Evolutionary conservation across 805 yeast genomes (phyloP), one percentile per base, ranked within the genome.

Genomic region (Kluyveromyces aestuarii): DNA sequence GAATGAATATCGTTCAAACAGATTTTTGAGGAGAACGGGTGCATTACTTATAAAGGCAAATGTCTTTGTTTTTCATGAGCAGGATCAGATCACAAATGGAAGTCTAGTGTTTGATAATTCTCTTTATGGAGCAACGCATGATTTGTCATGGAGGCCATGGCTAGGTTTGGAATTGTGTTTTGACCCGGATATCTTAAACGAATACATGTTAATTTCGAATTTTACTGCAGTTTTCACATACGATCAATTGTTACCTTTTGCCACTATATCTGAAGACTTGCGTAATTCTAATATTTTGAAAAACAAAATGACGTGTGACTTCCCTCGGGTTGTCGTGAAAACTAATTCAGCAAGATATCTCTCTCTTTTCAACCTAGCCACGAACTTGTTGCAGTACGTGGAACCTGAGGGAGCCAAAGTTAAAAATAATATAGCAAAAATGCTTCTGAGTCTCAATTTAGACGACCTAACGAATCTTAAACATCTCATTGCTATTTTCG

Each of bases 71-170:
- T 71, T 90, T 44, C 72, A 77, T 42, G 77, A 78, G 53, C 71
- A 72, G 6, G 80, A 78, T 19, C 68, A 73, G 38, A 58, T 64
- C 18, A 57, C 64, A 27, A 62, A 72, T 19, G 70, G 73, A 6
- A 72, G 72, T 45, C 57, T 73, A 9, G 70, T 73, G 33, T 73
- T 76, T 55, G 74, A 76, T 40, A 65, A 69, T 11, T 64, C 67
- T 11, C 68, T 76, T 2, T 89, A 87, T 65, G 93, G 96, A 1
- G 76, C 85, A 2, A 63, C 58, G 6, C 50, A 52, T 8, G 53
- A 53, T 6, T 49, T 66, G 3, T 69, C 69, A 17, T 90, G 96
- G 97, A 96, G 96, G 2, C 95, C 96, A 0, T 90, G 96, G 88
- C 63, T 89, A 35, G 88, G 90, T 1, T 62, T 79, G 44, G 95